Base-by-base conservation (phyloP, 2,329 filamentous ascomycete genomes). In the Fusarium nisikadoi region DNA sequence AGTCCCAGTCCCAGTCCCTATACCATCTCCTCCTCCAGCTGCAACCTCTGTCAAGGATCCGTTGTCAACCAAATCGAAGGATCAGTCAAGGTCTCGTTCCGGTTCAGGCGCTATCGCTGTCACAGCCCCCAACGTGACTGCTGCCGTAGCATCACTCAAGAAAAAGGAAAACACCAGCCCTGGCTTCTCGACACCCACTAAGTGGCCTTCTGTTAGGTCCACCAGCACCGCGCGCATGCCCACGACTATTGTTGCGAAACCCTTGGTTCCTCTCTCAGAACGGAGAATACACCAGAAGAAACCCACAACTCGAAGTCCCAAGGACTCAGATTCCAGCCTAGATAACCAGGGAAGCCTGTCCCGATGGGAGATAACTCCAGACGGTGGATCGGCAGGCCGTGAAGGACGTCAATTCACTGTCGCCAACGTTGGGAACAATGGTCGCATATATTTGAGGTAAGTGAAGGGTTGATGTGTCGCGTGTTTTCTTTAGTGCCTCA, bases 401-500 rank as follows among this genome's bases (percentile, higher is more conserved):
- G 89, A 91, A 79, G 91, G 90, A 53, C 88, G 91, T 60, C 90
- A 93, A 77, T 95, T 95, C 79, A 91, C 92, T 5, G 93, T 95
- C 60, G 90, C 91, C 55, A 95, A 94, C 80, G 93, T 95, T 66
- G 93, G 93, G 29, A 93, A 94, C 79, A 94, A 94, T 81, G 93
- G 93, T 42, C 90, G 91, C 79, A 93, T 95, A 81, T 95, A 94
- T 81, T 80, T 95, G 74, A 93, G 92, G 92, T 95, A 89, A 58
- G 63, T 68, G 41, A 55, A 38, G 53, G 43, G 39, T 33, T 67
- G 46, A 54, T 36, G 46, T 36, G 57, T 57, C 52, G 39, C 39
- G 38, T 64, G 54, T 38, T 68, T 57, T 52, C 46, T 56, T 23
- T 61, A 60, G 55, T 56, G 56, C 68, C 59, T 58, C 49, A 54